Conservation (phyloP, 2,329 filamentous ascomycete genomes). For the Helotiales sp. region DNA sequence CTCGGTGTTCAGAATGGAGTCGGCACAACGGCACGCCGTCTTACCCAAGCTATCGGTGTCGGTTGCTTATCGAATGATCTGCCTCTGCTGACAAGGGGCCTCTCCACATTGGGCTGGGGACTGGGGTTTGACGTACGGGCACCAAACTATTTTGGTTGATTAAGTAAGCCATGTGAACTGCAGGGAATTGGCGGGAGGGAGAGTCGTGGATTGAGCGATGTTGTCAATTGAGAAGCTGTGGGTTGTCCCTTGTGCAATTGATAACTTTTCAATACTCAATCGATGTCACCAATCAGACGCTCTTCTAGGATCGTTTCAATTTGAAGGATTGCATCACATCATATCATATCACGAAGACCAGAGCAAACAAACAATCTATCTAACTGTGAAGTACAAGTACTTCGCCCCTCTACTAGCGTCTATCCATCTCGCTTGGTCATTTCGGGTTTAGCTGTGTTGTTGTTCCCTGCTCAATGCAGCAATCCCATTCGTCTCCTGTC, state of each 20-base stretch:
- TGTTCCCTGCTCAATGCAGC: background rate
- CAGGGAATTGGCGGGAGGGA: background rate
- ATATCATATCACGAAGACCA: background rate
- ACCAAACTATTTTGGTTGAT: background rate
- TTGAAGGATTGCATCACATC: background rate
- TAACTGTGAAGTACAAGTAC: too few species aligned
- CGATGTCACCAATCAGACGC: background rate
- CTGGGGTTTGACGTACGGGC: background rate
- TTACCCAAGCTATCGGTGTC: constrained; percentile 7
- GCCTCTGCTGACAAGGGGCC: background rate
- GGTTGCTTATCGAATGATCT: constrained; percentile 18
- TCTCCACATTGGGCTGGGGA: background rate
- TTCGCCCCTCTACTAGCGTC: background rate
- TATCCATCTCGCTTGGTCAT: background rate
- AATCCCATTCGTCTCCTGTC: background rate
- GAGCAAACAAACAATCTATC: constrained; percentile 3
- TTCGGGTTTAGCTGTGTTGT: background rate
- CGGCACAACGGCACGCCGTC: constrained; percentile 11
- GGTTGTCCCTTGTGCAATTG: too few species aligned
- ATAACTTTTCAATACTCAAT: background rate
- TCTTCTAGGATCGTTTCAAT: background rate
- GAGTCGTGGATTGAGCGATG: background rate
- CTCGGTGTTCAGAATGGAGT: background rate
- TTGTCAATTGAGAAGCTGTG: background rate
- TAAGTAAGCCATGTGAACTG: background rate